Base-by-base conservation (phyloP, 768 basidiomycete genomes). In the Trametes villosa region DNA sequence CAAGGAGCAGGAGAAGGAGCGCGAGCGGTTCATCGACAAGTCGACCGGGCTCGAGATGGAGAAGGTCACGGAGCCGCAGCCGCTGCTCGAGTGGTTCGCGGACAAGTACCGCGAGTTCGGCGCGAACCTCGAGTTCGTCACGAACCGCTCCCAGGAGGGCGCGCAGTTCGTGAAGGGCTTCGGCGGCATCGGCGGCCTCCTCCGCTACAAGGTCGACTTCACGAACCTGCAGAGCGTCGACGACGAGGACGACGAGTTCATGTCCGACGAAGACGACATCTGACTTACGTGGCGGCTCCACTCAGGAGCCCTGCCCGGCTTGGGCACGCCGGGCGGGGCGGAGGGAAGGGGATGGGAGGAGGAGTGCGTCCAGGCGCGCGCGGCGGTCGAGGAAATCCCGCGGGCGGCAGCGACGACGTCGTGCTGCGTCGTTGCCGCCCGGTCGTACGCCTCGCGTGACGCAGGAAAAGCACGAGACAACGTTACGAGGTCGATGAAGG, bases 81-180 rank as follows among this genome's bases (percentile, higher is more conserved):
- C 91, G 49, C 83, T 98, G 11, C 86, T 99, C 60, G 97, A 99
- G 74, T 98, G 97, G 97, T 94, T 98, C 74, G 89, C 97, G 45
- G 97, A 98, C 73, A 94, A 96, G 73, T 99, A 98, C 82, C 95
- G 93, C 74, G 94, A 96, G 41, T 98, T 98, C 71, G 97, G 96
- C 63, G 93, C 96, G 52, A 88, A 89, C 67, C 87, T 98, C 62
- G 94, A 96, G 78, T 98, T 98, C 72, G 88, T 98, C 44, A 96
- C 96, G 64, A 95, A 98, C 78, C 86, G 89, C 53, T 96, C 94
- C 9, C 96, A 98, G 73, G 96, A 99, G 74, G 96, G 96, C 31
- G 92, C 93, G 33, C 96, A 98, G 73, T 98, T 97, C 79, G 94
- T 96, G 69, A 96, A 96, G 74, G 96, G 96, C 41, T 98, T 99